Evolutionary conservation across 2,329 filamentous ascomycete genomes (phyloP).

Genomic region (Tricladium varicosporioides): DNA sequence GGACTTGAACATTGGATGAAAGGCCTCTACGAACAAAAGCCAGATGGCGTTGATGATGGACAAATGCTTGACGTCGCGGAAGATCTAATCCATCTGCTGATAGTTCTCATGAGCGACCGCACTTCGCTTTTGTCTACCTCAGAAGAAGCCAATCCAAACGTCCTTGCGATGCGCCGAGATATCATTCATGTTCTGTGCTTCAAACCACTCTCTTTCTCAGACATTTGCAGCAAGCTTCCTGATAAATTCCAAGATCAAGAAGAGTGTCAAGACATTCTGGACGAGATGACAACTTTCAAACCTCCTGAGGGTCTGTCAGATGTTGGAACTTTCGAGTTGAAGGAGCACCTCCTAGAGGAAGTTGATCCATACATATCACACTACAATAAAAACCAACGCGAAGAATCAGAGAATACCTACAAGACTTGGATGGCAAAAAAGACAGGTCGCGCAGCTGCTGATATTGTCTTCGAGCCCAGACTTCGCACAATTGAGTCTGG

Average conservation of each 20-base stretch:
- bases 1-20: constrained; percentile 85
- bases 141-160: constrained; percentile 61
- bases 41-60: constrained; percentile 74
- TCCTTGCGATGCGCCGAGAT: constrained; percentile 78
- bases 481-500: constrained; percentile 74
- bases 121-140: constrained; percentile 71
- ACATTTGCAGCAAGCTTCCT: constrained; percentile 80
- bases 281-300: constrained; percentile 86
- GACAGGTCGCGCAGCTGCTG: constrained; percentile 74
- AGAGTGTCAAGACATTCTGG: constrained; percentile 79
- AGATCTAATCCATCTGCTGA: constrained; percentile 91
- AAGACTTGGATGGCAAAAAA: constrained; percentile 84
- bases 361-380: constrained; percentile 95
- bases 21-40: constrained; percentile 72
- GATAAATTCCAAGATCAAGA: constrained; percentile 89
- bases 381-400: constrained; percentile 94
- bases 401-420: constrained; percentile 90
- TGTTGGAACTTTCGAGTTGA: constrained; percentile 90
- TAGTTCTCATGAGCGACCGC: constrained; percentile 86
- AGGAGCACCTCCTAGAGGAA: constrained; percentile 78
- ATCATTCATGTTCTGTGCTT: constrained; percentile 94
- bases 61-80: constrained; percentile 93
- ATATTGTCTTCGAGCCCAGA: constrained; percentile 89
- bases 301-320: constrained; percentile 89
- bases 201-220: constrained; percentile 92